A percentile compares a stretch with the other conserved stretches of the same genome.
These are phyloP conservation scores for Microascus cirrosus DNA, from an alignment of 2,329 filamentous ascomycete species.

Conservation along the genomic window DNA sequence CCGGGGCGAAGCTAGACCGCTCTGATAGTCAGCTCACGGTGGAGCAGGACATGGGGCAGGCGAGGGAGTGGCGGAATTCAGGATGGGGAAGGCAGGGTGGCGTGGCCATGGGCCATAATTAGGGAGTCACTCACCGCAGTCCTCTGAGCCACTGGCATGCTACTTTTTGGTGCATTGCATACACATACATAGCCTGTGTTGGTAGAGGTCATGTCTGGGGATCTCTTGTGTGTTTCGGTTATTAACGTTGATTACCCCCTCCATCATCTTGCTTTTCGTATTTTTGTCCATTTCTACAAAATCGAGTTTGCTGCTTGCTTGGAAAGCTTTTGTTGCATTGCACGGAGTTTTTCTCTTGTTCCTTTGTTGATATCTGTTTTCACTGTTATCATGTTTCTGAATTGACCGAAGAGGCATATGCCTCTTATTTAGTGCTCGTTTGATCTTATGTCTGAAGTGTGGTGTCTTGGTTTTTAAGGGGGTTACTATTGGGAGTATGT, in stretches of 20 bases:
- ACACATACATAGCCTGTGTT: not conserved
- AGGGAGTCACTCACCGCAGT: too few relatives aligned
- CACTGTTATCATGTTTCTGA: not conserved
- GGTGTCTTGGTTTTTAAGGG: not conserved
- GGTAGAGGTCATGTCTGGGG: not conserved
- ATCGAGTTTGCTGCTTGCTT: not conserved
- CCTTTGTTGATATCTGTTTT: not conserved
- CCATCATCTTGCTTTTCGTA: not conserved
- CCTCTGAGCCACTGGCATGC: not conserved
- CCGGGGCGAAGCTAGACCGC: not conserved
- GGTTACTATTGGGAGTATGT: too few relatives aligned
- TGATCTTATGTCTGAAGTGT: not conserved
- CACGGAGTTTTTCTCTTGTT: not conserved
- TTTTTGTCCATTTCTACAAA: not conserved
- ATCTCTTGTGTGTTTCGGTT: not conserved
- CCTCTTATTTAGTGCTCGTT: not conserved
- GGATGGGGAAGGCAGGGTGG: slow-evolving; percentile 3
- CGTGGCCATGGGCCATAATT: not conserved
- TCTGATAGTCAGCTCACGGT: not conserved
- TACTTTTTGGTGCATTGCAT: not conserved
- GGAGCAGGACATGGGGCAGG: not conserved
- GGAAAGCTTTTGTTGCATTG: not conserved
- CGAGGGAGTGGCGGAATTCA: slow-evolving; percentile 4
- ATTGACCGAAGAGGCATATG: not conserved
- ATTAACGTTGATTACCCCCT: not conserved